Evolutionary conservation across 306 rosid genomes (phyloP).

Genomic region (Ormosia semicastrata): DNA sequence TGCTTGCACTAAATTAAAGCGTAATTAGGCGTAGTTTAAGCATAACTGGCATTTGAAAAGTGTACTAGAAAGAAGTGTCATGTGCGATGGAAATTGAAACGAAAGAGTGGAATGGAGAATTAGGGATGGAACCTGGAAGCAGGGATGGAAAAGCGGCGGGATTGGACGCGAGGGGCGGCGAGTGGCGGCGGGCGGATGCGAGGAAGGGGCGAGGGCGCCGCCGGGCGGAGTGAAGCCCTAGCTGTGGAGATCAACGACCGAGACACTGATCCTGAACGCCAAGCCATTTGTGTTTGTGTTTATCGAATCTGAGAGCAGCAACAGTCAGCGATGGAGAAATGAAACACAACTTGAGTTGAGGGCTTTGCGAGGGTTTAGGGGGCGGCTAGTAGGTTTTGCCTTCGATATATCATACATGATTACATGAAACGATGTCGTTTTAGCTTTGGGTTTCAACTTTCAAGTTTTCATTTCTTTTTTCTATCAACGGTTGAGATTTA

Average conservation of each 20-base stretch:
- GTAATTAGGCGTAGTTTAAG: no score
- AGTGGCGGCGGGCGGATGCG: conserved; percentile 62
- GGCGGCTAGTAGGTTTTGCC: neutral
- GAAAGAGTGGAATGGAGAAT: neutral
- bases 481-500: no score
- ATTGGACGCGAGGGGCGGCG: conserved; percentile 61
- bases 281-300: conserved; percentile 35
- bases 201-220: conserved; percentile 55
- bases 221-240: conserved; percentile 67
- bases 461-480: no score
- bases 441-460: no score
- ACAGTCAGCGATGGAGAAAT: neutral
- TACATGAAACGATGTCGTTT: conserved; percentile 11
- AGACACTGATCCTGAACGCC: conserved; percentile 75
- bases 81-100: neutral
- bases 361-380: conserved; percentile 74
- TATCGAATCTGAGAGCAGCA: neutral
- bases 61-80: neutral
- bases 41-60: neutral
- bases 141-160: conserved; percentile 70
- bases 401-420: neutral
- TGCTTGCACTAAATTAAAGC: no score
- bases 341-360: neutral
- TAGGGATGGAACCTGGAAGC: conserved; percentile 50
- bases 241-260: conserved; percentile 70